Base-by-base conservation (phyloP, 2,329 filamentous ascomycete species). In the Setomelanomma holmii region DNA sequence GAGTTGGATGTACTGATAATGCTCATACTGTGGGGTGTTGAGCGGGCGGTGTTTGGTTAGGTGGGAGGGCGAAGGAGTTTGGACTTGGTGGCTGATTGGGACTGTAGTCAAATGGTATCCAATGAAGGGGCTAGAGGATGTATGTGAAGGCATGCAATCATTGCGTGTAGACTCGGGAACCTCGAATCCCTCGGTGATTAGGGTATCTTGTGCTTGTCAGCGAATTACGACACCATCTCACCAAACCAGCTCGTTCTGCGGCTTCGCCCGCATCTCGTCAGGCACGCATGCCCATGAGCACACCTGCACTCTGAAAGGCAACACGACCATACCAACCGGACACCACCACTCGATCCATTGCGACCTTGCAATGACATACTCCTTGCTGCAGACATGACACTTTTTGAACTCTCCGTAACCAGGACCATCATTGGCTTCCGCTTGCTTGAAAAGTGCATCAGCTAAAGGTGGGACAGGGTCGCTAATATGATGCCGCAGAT, bases 231-330 rank as follows among this genome's bases (percentile, higher is more conserved):
- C 27, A 30, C 5, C 14, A 30, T 6, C 27, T 30, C 27, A 30
- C 46, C 39, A 49, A 21, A 16, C 8, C 23, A 58, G 17, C 30
- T 52, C 52, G 20, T 44, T 58, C 27, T 48, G 19, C 2, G 63
- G 65, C 49, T 39, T 58, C 12, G 40, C 41, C 2, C 39, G 42
- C 49, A 68, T 61, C 7, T 51, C 39, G 12, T 55, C 24, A 2
- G 69, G 69, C 5, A 71, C 68, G 41, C 71, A 73, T 1, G 60
- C 60, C 68, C 68, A 72, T 14, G 67, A 69, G 51, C 71, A 73
- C 0, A 71, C 68, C 38, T 57, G 55, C 17, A 69, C 54, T 40
- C 58, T 63, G 24, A 70, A 53, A 0, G 68, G 67, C 11, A 63
- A 40, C 12, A 63, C 38, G 55, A 1, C 57, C 43, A 5, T 27